Evolutionary conservation across 2,329 filamentous ascomycete genomes (phyloP).

Genomic region (Paraphoma chrysanthemicola): DNA sequence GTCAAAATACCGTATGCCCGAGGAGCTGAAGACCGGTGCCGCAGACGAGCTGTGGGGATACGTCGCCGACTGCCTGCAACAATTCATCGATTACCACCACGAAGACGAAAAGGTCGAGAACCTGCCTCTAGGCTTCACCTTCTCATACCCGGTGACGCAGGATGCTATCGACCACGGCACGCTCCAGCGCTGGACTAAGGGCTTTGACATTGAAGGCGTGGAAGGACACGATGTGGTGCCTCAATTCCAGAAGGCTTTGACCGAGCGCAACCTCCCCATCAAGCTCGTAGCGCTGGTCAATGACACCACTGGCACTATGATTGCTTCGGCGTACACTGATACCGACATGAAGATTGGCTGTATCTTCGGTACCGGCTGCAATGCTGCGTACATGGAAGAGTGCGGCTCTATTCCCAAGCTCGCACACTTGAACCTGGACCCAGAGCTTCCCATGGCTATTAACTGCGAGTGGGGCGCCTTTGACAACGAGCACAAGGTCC

Average conservation of each 20-base stretch:
- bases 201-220: slow-evolving; percentile 90
- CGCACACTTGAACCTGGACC: slow-evolving; percentile 84
- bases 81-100: slow-evolving; percentile 91
- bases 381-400: slow-evolving; percentile 97
- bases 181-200: slow-evolving; percentile 96
- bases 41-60: slow-evolving; percentile 94
- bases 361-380: slow-evolving; percentile 98
- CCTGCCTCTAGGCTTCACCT: slow-evolving; percentile 89
- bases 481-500: slow-evolving; percentile 89
- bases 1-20: slow-evolving; percentile 94
- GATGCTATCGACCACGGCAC: slow-evolving; percentile 93
- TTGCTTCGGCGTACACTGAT: slow-evolving; percentile 97
- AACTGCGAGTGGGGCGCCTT: slow-evolving; percentile 99
- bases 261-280: slow-evolving; percentile 81
- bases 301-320: slow-evolving; percentile 95
- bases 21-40: slow-evolving; percentile 87
- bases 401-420: slow-evolving; percentile 92
- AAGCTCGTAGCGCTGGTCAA: slow-evolving; percentile 94
- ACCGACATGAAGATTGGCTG: slow-evolving; percentile 91
- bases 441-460: slow-evolving; percentile 88
- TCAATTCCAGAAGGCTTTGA: slow-evolving; percentile 81
- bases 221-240: slow-evolving; percentile 92
- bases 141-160: slow-evolving; percentile 94
- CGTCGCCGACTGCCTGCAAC: slow-evolving; percentile 89
- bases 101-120: slow-evolving; percentile 67